Conservation (phyloP, 2,329 filamentous ascomycete genomes). For the Xylariaceae sp. region DNA sequence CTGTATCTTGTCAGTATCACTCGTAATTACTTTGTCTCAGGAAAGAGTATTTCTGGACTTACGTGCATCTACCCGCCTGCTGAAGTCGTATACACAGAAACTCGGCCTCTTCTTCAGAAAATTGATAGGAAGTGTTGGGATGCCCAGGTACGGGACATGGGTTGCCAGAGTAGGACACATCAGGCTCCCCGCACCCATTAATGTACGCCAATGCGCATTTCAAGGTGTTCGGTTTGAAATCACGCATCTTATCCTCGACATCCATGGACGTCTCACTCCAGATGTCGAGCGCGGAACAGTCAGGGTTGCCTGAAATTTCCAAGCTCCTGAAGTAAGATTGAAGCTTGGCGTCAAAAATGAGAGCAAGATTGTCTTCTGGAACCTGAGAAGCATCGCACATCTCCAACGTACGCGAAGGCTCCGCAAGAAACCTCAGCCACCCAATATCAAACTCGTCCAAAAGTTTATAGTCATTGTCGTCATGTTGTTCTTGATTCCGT, state of each 20-base stretch:
- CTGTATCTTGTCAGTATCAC: conserved; percentile 19
- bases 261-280: conserved; percentile 12
- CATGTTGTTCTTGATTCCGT: neutral
- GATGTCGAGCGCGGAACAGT: conserved; percentile 3
- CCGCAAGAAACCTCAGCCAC: conserved; percentile 27
- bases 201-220: conserved; percentile 23
- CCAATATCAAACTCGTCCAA: conserved; percentile 26
- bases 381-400: conserved; percentile 27
- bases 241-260: neutral
- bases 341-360: conserved; percentile 30
- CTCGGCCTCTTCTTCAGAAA: conserved; percentile 25
- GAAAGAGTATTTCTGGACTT: conserved; percentile 15
- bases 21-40: neutral
- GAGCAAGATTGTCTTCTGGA: conserved; percentile 24
- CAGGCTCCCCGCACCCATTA: conserved; percentile 23
- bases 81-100: conserved; percentile 16
- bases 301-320: conserved; percentile 5
- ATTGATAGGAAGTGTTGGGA: conserved; percentile 30
- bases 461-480: conserved; percentile 14
- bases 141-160: conserved; percentile 14
- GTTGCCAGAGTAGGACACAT: conserved; percentile 6
- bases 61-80: conserved; percentile 25
- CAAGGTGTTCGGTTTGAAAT: conserved; percentile 13
- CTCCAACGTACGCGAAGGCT: conserved; percentile 28
- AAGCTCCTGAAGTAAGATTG: conserved; percentile 25